phyloP scores from a whole-genome alignment of 306 rosid genomes.

The Mimosa bimucronata region DNA sequence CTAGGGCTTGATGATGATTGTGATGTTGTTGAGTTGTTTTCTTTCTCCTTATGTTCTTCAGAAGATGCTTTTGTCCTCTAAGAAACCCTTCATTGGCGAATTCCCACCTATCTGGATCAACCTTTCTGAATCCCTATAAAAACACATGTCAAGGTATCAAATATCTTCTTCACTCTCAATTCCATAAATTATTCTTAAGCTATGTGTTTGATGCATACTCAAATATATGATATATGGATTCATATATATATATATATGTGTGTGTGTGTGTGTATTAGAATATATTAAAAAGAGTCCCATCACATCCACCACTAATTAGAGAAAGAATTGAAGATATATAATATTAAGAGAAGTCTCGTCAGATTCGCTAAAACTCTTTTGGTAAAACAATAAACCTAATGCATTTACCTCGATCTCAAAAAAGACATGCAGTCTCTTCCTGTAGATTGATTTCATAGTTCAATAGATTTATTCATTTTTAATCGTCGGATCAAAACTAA shows the following conservation, averaged over 20 bases:
- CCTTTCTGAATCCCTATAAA: slow-evolving; percentile 79
- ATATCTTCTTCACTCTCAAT: slow-evolving; percentile 30
- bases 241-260: no score
- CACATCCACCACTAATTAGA: no score
- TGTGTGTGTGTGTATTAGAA: no score
- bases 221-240: no score
- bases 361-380: no score
- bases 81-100: slow-evolving; percentile 87
- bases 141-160: slow-evolving; percentile 35
- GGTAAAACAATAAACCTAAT: no score
- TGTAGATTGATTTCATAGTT: not conserved
- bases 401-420: no score
- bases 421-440: not conserved
- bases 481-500: no score
- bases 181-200: not conserved
- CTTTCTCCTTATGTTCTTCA: slow-evolving; percentile 75
- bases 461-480: no score
- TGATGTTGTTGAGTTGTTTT: slow-evolving; percentile 58
- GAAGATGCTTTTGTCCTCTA: slow-evolving; percentile 72
- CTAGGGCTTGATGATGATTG: slow-evolving; percentile 49
- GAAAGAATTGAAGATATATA: no score
- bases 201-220: not conserved
- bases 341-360: no score
- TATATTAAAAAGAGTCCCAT: no score
- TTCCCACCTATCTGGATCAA: slow-evolving; percentile 88